Percentiles rank a stretch among this genome's conserved stretches.
Evolutionary conservation across 345 rosid species (phyloP).

Genomic region (Eucalyptus tenuipes): DNA sequence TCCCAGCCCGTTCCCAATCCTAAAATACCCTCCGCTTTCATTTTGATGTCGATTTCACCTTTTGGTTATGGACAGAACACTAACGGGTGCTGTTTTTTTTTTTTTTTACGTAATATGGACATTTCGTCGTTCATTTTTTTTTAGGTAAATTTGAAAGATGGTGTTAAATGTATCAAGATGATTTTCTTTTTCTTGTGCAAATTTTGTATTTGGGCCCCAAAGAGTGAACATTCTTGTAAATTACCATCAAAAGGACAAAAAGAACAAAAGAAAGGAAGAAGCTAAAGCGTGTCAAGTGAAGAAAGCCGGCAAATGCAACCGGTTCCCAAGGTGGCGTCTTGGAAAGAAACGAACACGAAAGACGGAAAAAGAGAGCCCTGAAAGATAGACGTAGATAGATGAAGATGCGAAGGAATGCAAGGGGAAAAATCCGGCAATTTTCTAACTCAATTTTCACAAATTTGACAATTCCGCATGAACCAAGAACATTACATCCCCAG

Average conservation of each 20-base stretch:
- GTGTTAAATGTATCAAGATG: neutral
- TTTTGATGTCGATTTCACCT: neutral
- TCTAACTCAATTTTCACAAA: neutral
- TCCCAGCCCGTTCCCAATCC: neutral
- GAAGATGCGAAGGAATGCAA: neutral
- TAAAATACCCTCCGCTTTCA: neutral
- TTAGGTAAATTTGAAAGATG: neutral
- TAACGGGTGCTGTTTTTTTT: neutral
- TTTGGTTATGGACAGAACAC: neutral
- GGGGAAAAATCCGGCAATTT: neutral
- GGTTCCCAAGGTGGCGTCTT: neutral
- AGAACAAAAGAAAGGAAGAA: neutral
- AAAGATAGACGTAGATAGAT: rapidly evolving
- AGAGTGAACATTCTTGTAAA: neutral
- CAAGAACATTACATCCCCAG: neutral
- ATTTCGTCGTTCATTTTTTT: neutral
- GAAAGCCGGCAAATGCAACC: neutral
- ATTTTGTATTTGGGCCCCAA: neutral
- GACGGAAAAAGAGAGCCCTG: neutral
- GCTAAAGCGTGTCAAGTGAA: neutral
- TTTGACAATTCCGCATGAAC: neutral
- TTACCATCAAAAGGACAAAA: neutral
- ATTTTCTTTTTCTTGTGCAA: neutral
- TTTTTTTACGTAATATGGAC: too few relatives aligned
- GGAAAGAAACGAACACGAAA: neutral